A percentile compares a stretch with the other conserved stretches of the same genome.
Conservation (phyloP, 2,329 filamentous ascomycete genomes). For the Paramyrothecium roridum region DNA sequence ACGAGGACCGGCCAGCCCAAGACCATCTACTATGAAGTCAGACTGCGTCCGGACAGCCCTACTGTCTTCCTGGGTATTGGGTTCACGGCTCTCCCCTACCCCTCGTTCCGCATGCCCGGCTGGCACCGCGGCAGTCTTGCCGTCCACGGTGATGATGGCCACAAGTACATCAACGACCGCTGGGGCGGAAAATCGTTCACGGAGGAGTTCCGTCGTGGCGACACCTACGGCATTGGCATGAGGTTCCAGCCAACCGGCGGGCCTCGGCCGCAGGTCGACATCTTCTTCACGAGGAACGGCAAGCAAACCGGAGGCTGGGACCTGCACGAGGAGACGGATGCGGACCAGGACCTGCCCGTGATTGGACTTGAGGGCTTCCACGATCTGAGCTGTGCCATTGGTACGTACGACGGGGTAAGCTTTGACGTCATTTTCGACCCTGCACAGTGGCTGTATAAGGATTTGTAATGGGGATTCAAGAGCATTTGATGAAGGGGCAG, state of each 20-base stretch:
- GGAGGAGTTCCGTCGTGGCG: conserved; percentile 57
- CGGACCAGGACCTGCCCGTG: conserved; percentile 57
- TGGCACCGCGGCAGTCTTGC: conserved; percentile 75
- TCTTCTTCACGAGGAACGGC: conserved; percentile 71
- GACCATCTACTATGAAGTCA: conserved; percentile 72
- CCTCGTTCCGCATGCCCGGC: conserved; percentile 72
- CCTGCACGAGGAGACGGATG: conserved; percentile 71
- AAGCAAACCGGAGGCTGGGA: conserved; percentile 61
- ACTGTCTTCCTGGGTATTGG: conserved; percentile 62
- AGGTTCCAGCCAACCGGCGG: conserved; percentile 41
- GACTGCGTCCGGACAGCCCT: conserved; percentile 43
- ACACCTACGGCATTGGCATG: conserved; percentile 72
- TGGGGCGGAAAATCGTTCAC: conserved; percentile 72
- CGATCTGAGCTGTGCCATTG: conserved; percentile 69
- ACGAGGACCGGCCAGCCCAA: conserved; percentile 34
- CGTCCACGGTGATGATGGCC: conserved; percentile 78
- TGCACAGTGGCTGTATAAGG: conserved; percentile 53
- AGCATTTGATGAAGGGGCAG: not conserved
- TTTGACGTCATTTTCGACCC: conserved; percentile 66
- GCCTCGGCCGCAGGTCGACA: conserved; percentile 25
- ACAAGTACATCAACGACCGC: conserved; percentile 71
- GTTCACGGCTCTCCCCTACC: conserved; percentile 71
- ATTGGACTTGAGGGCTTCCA: conserved; percentile 67
- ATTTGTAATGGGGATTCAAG: not conserved
- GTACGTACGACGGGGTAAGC: conserved; percentile 64